Conservation (phyloP, 768 basidiomycete species). For the Daedalea quercina region DNA sequence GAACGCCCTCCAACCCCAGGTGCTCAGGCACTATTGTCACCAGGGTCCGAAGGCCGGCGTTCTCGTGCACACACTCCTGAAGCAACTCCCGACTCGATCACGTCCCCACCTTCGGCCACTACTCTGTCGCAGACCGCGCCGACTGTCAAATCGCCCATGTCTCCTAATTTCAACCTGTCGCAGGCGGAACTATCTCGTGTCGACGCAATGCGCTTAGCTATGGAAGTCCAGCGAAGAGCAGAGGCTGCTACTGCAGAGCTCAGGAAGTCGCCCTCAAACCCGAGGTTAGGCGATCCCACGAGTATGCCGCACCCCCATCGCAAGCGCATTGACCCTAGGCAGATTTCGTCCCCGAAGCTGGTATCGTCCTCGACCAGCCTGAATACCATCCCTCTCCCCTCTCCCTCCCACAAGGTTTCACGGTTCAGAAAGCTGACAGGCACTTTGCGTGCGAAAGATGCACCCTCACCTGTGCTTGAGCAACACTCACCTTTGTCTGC, state of each 20-base stretch:
- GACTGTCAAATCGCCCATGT: slow-evolving; percentile 16
- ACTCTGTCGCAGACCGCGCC: neutral
- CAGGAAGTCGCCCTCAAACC: slow-evolving; percentile 35
- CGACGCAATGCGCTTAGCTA: slow-evolving; percentile 50
- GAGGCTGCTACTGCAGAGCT: slow-evolving; percentile 45
- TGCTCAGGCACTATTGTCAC: neutral
- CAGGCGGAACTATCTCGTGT: slow-evolving; percentile 16
- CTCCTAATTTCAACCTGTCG: slow-evolving; percentile 1
- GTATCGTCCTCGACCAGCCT: slow-evolving; percentile 34
- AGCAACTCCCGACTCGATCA: neutral
- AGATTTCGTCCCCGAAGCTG: slow-evolving; percentile 34
- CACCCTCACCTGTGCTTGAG: slow-evolving; percentile 35
- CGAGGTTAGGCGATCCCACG: slow-evolving; percentile 17
- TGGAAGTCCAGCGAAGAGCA: slow-evolving; percentile 61
- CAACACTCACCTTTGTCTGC: slow-evolving; percentile 31
- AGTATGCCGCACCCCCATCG: slow-evolving; percentile 17
- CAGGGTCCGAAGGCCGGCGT: neutral
- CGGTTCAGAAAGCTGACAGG: slow-evolving; percentile 70
- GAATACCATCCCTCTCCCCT: slow-evolving; percentile 25
- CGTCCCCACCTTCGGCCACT: neutral
- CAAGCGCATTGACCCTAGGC: slow-evolving; percentile 28
- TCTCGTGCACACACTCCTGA: neutral
- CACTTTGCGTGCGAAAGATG: slow-evolving; percentile 51
- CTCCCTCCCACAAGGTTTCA: slow-evolving; percentile 43
- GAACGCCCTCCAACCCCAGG: slow-evolving; percentile 4